Conservation (phyloP, 495 filamentous ascomycete genomes). For the Daldinia bambusicola region DNA sequence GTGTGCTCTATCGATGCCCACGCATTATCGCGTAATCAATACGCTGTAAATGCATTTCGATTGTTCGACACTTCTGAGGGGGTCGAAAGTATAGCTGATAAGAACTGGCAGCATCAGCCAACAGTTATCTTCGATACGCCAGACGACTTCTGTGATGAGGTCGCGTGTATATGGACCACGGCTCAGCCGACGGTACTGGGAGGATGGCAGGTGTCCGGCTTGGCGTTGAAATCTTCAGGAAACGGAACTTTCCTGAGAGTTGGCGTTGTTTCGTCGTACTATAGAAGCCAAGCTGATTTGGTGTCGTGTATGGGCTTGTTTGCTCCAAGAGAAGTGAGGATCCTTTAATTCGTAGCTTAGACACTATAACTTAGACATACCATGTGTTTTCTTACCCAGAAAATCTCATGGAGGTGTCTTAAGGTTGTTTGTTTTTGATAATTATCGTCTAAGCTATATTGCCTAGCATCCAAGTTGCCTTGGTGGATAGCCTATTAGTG, state of each 20-base stretch:
- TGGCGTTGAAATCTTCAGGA: not conserved
- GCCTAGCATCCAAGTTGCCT: too few relatives aligned
- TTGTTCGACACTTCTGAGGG: not conserved
- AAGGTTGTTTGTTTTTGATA: too few relatives aligned
- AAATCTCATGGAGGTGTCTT: too few relatives aligned
- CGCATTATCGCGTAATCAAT: not conserved
- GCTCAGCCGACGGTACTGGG: not conserved
- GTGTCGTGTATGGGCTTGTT: not conserved
- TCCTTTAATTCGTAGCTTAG: not conserved
- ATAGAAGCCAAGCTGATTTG: not conserved
- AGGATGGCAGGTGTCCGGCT: not conserved
- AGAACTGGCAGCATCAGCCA: not conserved
- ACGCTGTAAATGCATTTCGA: not conserved
- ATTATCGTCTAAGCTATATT: too few relatives aligned
- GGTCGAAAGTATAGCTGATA: not conserved
- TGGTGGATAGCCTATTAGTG: too few relatives aligned
- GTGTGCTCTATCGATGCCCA: not conserved
- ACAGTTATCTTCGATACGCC: not conserved
- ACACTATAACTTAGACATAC: not conserved
- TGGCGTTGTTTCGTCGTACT: not conserved
- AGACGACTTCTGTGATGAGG: not conserved
- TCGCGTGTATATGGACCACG: not conserved
- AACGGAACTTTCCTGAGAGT: not conserved
- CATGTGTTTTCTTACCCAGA: not conserved
- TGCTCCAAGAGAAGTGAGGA: not conserved